Evolutionary conservation across 805 yeast species (phyloP), one percentile per base, ranked within the genome.

Genomic region (Cyberlindnera samutprakarnensis): DNA sequence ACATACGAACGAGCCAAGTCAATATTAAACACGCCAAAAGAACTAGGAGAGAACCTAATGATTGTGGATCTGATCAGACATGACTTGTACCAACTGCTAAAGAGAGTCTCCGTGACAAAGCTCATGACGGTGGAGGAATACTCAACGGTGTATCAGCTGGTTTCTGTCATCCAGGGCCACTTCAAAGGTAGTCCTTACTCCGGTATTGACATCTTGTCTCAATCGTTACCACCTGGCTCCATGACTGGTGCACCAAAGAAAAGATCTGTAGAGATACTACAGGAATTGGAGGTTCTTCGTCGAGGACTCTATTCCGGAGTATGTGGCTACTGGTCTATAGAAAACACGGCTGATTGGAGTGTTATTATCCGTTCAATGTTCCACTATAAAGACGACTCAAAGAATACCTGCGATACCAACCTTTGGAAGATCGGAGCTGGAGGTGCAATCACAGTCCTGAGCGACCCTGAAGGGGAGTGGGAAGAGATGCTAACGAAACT

Each of bases 161-260:
- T 92, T 2, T 82, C 94, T 27, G 95, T 84, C 2, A 85, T 92
- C 16, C 73, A 67, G 32, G 97, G 96, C 0, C 52, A 23, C 26
- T 48, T 33, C 27, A 14, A 24, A 6, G 19, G 37, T 2, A 33
- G 46, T 3, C 31, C 44, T 18, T 76, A 68, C 43, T 61, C 68
- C 10, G 98, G 97, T 0, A 61, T 88, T 16, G 97, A 92, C 52
- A 62, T 90, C 3, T 64, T 92, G 10, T 70, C 75, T 14, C 74
- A 74, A 37, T 75, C 95, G 0, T 61, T 94, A 22, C 98, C 99
- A 3, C 96, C 99, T 0, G 99, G 99, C 0, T 90, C 97, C 1
- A 92, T 92, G 99, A 92, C 99, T 0, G 99, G 99, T 3, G 99
- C 99, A 0, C 99, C 99, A 3, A 92, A 92, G 60, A 82, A 79